Evolutionary conservation across 1,284 basidiomycete genomes (phyloP), one percentile per base, ranked within the genome.

Genomic region (Paramarasmius palmivorus): DNA sequence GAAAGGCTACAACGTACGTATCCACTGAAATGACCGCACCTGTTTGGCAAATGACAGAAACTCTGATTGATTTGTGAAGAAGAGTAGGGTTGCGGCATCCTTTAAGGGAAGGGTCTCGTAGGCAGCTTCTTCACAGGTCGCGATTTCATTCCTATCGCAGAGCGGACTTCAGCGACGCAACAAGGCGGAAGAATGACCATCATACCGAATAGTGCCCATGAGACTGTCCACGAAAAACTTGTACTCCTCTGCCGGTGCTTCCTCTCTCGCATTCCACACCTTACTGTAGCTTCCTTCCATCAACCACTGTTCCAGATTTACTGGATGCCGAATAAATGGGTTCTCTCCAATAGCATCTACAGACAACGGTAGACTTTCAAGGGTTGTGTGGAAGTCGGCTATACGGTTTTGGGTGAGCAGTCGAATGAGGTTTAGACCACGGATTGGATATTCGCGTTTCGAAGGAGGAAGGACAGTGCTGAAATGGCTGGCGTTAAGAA

Each of bases 221-320:
- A 96, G 73, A 61, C 90, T 89, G 65, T 95, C 90, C 14, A 95
- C 86, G 65, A 96, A 96, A 76, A 89, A 92, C 62, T 86, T 88
- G 75, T 95, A 95, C 68, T 96, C 94, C 57, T 91, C 88, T 34
- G 86, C 82, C 1, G 90, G 90, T 2, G 90, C 93, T 63, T 94
- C 87, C 59, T 92, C 89, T 61, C 94, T 83, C 39, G 95, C 94
- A 61, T 92, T 87, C 93, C 96, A 99, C 3, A 99, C 95, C 70
- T 98, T 97, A 70, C 92, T 94, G 70, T 99, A 99, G 65, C 90
- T 91, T 35, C 96, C 96, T 70, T 99, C 97, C 96, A 99, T 99
- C 55, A 99, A 80, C 93, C 95, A 98, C 48, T 93, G 81, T 70
- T 99, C 97, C 55, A 95, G 80, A 67, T 94, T 93, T 54, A 95